These are phyloP conservation scores for Musa troglodytarum DNA, from an alignment of 176 grass and related monocot genomes.

Conservation along the genomic window DNA sequence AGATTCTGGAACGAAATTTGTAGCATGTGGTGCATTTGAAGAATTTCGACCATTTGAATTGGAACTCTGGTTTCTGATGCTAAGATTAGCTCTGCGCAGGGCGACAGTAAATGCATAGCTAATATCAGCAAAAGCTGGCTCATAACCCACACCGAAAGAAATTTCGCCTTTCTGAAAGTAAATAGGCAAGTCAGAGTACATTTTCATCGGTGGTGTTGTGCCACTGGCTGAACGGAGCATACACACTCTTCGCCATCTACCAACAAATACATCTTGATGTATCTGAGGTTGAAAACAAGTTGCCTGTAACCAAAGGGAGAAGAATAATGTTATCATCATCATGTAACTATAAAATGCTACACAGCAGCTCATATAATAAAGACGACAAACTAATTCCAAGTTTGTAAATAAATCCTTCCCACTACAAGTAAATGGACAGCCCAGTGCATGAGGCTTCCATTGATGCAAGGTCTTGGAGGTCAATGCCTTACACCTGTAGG, in stretches of 20 bases:
- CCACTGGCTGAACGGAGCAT: constrained; percentile 98
- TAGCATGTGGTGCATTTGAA: neutral
- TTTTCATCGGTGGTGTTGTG: constrained; percentile 92
- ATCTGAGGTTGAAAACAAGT: constrained; percentile 99
- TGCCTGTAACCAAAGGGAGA: constrained; percentile 45
- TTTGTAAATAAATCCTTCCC: neutral
- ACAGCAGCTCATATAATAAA: neutral
- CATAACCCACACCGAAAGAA: constrained; percentile 98
- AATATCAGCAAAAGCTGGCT: constrained; percentile 96
- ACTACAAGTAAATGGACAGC: neutral
- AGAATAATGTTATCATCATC: neutral
- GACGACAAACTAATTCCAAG: neutral
- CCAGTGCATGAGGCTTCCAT: neutral
- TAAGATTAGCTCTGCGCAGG: constrained; percentile 73
- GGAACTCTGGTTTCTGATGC: constrained; percentile 43
- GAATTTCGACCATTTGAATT: constrained; percentile 10
- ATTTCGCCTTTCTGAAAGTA: constrained; percentile 90
- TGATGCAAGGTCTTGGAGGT: too few relatives aligned
- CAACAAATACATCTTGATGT: constrained; percentile 87
- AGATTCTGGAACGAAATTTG: constrained; percentile 17
- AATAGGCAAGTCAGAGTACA: constrained; percentile 95
- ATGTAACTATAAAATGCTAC: neutral
- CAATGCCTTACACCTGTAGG: too few relatives aligned
- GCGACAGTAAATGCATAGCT: constrained; percentile 97
- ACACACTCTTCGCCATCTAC: constrained; percentile 77